phyloP scores from a whole-genome alignment of 495 filamentous ascomycete species.

The Penicillium coffeae region DNA sequence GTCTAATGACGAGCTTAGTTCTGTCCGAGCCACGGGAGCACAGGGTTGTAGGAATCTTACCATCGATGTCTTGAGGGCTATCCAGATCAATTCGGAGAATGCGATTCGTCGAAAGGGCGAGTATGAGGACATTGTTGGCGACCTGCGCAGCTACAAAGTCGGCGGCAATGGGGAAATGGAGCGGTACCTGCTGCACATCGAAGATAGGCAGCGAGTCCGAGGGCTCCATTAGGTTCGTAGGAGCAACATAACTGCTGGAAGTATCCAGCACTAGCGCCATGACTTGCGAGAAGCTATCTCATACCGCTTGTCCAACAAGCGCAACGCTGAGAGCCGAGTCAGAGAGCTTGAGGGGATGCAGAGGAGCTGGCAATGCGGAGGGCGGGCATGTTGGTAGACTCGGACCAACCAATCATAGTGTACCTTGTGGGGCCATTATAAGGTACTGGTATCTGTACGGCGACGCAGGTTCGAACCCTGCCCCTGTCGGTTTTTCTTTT shows the following conservation, averaged over 20 bases:
- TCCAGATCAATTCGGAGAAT: slow-evolving; percentile 93
- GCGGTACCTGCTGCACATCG: slow-evolving; percentile 83
- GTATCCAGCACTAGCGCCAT: slow-evolving; percentile 45
- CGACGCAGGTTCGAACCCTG: too few species aligned
- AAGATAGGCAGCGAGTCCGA: slow-evolving; percentile 77
- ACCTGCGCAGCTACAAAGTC: slow-evolving; percentile 96
- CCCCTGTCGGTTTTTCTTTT: too few species aligned
- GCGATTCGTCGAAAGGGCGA: slow-evolving; percentile 82
- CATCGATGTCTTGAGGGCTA: slow-evolving; percentile 90
- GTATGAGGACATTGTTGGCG: slow-evolving; percentile 91
- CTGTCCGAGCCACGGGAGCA: slow-evolving; percentile 17
- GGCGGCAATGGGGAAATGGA: slow-evolving; percentile 84
- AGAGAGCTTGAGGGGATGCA: slow-evolving; percentile 11
- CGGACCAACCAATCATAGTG: too few species aligned
- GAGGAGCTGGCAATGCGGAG: slow-evolving; percentile 20
- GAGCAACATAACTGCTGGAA: slow-evolving; percentile 53
- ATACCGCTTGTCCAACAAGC: slow-evolving; percentile 24
- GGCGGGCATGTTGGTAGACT: slow-evolving; percentile 11
- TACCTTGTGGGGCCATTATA: too few species aligned
- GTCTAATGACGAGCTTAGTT: too few species aligned
- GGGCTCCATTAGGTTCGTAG: slow-evolving; percentile 54
- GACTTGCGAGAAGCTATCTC: slow-evolving; percentile 38
- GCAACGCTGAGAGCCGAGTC: background rate
- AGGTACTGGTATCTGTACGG: too few species aligned
- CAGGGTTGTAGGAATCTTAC: slow-evolving; percentile 39